Percentiles rank a stretch among this genome's conserved stretches.
Conservation (phyloP, 169 alveolate species). For the Plasmodium cynomolgi region DNA sequence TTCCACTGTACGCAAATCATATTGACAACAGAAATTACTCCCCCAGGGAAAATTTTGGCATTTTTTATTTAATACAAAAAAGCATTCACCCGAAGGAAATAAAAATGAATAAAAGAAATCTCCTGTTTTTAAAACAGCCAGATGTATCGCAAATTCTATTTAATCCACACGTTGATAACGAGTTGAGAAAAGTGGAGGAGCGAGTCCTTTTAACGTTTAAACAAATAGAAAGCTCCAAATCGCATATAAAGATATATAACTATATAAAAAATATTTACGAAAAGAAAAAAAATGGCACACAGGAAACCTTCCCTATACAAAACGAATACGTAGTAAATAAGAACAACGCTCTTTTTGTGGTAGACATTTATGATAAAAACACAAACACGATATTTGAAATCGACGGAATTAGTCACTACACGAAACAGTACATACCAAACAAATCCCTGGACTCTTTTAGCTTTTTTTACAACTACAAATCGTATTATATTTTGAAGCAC, state of each 20-base stretch:
- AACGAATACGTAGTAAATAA: slow-evolving; percentile 59
- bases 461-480: slow-evolving; percentile 68
- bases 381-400: slow-evolving; percentile 72
- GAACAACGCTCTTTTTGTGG: slow-evolving; percentile 32
- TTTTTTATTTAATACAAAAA: slow-evolving; percentile 45
- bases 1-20: background rate
- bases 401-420: slow-evolving; percentile 56
- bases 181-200: slow-evolving; percentile 22
- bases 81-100: slow-evolving; percentile 15
- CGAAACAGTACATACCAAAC: slow-evolving; percentile 59
- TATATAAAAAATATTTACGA: slow-evolving; percentile 46
- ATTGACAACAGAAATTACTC: slow-evolving; percentile 36
- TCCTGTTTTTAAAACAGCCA: slow-evolving; percentile 20
- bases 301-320: slow-evolving; percentile 1
- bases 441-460: background rate
- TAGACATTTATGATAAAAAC: slow-evolving; percentile 67
- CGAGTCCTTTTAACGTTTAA: slow-evolving; percentile 25
- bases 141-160: background rate
- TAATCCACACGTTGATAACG: background rate
- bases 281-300: background rate
- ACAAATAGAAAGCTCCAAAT: slow-evolving; percentile 47
- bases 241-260: slow-evolving; percentile 63
- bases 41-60: slow-evolving; percentile 36
- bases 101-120: slow-evolving; percentile 17
- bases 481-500: slow-evolving; percentile 69